Conservation (phyloP, 768 basidiomycete genomes). For the Cystofilobasidium ferigula region DNA sequence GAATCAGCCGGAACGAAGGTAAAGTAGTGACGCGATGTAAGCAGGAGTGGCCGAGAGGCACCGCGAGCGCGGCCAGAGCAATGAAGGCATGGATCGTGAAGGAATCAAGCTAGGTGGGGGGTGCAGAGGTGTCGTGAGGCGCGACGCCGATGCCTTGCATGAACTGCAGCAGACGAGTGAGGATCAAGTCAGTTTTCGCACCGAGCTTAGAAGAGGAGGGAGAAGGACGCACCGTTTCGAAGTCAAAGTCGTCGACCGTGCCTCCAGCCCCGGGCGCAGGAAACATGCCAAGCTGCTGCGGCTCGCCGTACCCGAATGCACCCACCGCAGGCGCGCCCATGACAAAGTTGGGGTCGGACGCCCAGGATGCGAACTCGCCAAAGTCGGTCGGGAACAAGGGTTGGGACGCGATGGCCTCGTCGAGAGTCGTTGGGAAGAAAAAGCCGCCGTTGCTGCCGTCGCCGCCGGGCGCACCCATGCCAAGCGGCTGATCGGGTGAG, state of each 20-base stretch:
- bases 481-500: background rate
- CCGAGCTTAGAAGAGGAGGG: background rate
- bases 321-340: background rate
- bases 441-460: background rate
- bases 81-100: too few species aligned
- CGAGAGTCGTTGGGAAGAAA: constrained; percentile 18
- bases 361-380: background rate
- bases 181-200: too few species aligned
- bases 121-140: too few species aligned
- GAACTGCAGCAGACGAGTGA: background rate
- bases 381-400: constrained; percentile 7
- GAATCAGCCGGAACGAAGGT: too few species aligned
- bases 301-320: constrained; percentile 1
- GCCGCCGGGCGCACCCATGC: too few species aligned
- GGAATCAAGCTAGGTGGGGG: too few species aligned
- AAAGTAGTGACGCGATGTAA: too few species aligned
- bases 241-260: background rate
- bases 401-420: constrained; percentile 18
- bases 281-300: background rate
- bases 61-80: too few species aligned
- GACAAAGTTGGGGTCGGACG: background rate
- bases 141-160: constrained; percentile 1
- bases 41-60: too few species aligned
- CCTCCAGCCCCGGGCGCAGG: background rate
- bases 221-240: background rate